Base-by-base conservation (phyloP, 495 filamentous ascomycete species). In the Elaphomyces granulatus region DNA sequence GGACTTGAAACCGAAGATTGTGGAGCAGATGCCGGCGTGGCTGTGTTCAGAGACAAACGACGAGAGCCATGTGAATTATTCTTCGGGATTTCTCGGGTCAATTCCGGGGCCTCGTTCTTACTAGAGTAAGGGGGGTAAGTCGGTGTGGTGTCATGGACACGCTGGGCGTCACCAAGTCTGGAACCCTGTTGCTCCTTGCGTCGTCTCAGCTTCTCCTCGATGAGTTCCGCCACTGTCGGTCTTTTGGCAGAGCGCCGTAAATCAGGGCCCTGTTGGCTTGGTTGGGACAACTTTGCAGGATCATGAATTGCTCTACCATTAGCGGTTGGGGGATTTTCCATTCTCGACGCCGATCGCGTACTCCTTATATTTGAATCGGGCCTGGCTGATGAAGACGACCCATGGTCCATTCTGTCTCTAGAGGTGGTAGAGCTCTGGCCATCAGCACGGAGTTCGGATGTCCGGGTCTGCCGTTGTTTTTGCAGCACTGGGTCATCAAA, bases 171-270 rank as follows among this genome's bases (percentile, higher is more conserved):
- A 19, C 28, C 10, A 17, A 14, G 12, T 8, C 26, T 12, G n/a
- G 21, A 14, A 21, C 3, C 18, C 17, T 42, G 32, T 17, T 36
- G 40, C 34, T 37, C 20, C 23, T 34, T 42, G 9, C 43, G 31
- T 23, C 32, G 38, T 28, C 38, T 23, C 4, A 45, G 32, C 19
- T 45, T 45, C 32, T 66, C 60, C 26, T 64, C 61, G 7, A 64
- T 35, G 23, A 56, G 48, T 21, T 61, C 55, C 1, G 61, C 59
- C 16, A 64, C 45, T 6, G 55, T 59, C 3, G 45, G 50, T 28
- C 38, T 37, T 33, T 35, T 38, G 12, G 43, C 14, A 16, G 28
- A 6, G 37, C 9, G 8, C 32, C 2, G 16, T 15, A 16, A 43
- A 10, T 8, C 15, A 35, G 32, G 3, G 12, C 3, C 19, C 10